Conservation (phyloP, 257 asterid species). For the Lantana camara region DNA sequence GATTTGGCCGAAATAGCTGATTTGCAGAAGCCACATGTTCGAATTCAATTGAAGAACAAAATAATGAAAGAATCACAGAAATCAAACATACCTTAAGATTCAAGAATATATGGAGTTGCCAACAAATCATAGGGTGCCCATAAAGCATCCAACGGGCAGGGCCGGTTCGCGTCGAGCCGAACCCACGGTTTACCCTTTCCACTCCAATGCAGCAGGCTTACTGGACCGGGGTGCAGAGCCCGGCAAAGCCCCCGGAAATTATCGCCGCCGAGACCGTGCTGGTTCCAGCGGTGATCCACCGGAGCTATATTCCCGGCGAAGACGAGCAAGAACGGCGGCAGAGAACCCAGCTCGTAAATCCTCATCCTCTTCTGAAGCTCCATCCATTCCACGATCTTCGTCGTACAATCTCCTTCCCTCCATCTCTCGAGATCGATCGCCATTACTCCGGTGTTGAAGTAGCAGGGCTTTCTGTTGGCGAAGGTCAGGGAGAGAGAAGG, state of each 20-base stretch:
- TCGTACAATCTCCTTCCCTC: slow-evolving; percentile 73
- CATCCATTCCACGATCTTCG: slow-evolving; percentile 88
- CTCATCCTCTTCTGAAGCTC: slow-evolving; percentile 93
- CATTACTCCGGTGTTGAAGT: slow-evolving; percentile 96
- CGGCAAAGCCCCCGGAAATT: slow-evolving; percentile 84
- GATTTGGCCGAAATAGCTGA: too few species aligned
- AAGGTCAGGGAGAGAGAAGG: slow-evolving; percentile 82
- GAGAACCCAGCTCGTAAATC: slow-evolving; percentile 87
- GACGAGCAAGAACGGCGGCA: slow-evolving; percentile 88
- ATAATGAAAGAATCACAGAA: neutral
- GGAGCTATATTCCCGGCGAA: slow-evolving; percentile 89
- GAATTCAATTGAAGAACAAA: neutral
- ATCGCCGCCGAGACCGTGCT: slow-evolving; percentile 97
- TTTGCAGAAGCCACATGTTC: neutral
- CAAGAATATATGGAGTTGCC: slow-evolving; percentile 52
- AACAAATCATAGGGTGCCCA: slow-evolving; percentile 97
- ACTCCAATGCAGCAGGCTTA: slow-evolving; percentile 92
- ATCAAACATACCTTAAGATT: slow-evolving; percentile 51
- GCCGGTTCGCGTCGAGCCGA: slow-evolving; percentile 62
- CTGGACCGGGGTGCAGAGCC: slow-evolving; percentile 89
- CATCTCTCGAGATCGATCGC: slow-evolving; percentile 76
- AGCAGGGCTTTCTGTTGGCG: slow-evolving; percentile 69
- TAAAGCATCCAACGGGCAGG: slow-evolving; percentile 85
- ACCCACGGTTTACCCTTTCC: slow-evolving; percentile 99
- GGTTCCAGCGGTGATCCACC: slow-evolving; percentile 96